Conservation (phyloP, 768 basidiomycete genomes). For the Auriscalpium vulgare region DNA sequence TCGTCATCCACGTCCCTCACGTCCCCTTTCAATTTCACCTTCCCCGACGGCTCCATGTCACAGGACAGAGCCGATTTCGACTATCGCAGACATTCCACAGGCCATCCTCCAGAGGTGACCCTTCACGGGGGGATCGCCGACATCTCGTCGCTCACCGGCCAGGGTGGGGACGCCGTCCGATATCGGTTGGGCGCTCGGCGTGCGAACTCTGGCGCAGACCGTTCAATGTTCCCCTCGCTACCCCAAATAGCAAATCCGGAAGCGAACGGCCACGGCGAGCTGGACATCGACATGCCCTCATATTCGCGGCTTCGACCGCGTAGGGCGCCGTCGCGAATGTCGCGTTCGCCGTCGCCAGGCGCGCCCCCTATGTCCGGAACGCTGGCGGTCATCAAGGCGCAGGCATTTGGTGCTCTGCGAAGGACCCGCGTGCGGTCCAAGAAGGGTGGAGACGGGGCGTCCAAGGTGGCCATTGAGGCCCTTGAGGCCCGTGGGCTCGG, state of each 20-base stretch:
- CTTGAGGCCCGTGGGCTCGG: conserved; percentile 72
- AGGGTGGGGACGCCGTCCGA: conserved; percentile 48
- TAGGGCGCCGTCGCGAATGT: conserved; percentile 13
- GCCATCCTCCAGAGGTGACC: conserved; percentile 52
- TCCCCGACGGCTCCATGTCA: conserved; percentile 42
- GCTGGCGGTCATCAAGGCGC: conserved; percentile 85
- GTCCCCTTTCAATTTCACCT: conserved; percentile 60
- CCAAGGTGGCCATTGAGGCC: conserved; percentile 72
- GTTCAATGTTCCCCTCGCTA: conserved; percentile 37
- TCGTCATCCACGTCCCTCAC: conserved; percentile 56
- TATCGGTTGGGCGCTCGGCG: conserved; percentile 48
- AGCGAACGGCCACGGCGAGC: conserved; percentile 33
- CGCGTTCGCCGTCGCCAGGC: conserved; percentile 39
- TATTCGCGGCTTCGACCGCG: conserved; percentile 15
- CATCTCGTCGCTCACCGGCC: conserved; percentile 43
- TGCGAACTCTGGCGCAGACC: conserved; percentile 41
- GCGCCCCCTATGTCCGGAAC: conserved; percentile 60
- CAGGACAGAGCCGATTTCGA: conserved; percentile 60
- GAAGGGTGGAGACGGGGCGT: conserved; percentile 64
- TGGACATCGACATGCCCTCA: conserved; percentile 35
- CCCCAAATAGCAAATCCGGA: conserved; percentile 46
- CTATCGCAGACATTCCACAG: conserved; percentile 50
- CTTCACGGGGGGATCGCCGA: conserved; percentile 71
- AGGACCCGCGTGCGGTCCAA: conserved; percentile 70
- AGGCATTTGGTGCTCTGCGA: conserved; percentile 79